A percentile compares a stretch with the other conserved stretches of the same genome.
phyloP scores from a whole-genome alignment of 2,329 filamentous ascomycete genomes.

The Lachnellula cervina region DNA sequence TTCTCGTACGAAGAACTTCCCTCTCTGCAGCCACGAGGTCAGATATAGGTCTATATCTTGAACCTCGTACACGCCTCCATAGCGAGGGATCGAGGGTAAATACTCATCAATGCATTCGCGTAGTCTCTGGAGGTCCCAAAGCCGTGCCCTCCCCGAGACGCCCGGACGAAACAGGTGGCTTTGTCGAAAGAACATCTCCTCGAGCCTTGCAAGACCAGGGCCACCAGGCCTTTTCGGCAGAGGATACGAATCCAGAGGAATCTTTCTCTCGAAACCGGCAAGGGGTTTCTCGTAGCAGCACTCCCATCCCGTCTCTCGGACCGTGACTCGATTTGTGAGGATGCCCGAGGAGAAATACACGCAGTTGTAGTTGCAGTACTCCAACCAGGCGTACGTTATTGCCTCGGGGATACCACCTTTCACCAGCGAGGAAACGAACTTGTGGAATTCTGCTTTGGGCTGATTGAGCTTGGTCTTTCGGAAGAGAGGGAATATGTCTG shows the following conservation, averaged over 20 bases:
- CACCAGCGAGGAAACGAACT: background rate
- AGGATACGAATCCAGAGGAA: background rate
- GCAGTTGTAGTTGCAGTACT: background rate
- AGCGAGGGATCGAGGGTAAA: background rate
- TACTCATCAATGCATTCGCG: no score
- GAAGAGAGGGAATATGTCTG: conserved; percentile 4
- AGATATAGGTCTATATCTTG: background rate
- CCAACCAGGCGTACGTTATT: background rate
- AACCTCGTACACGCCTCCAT: background rate
- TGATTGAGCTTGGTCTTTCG: no score
- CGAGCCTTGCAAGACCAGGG: background rate
- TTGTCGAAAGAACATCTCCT: background rate
- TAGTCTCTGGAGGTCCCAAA: no score
- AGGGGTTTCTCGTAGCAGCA: background rate
- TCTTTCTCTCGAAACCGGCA: background rate
- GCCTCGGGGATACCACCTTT: background rate
- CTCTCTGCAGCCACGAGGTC: background rate
- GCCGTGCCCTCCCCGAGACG: no score
- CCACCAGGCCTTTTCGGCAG: background rate
- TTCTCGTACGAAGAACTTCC: background rate
- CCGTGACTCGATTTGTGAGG: background rate
- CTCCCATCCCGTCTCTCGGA: background rate
- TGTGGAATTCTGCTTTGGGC: background rate
- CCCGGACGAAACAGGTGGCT: no score
- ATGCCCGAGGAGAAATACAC: background rate